Conservation (phyloP, 75 land plant genomes). For the Azolla pinnata region DNA sequence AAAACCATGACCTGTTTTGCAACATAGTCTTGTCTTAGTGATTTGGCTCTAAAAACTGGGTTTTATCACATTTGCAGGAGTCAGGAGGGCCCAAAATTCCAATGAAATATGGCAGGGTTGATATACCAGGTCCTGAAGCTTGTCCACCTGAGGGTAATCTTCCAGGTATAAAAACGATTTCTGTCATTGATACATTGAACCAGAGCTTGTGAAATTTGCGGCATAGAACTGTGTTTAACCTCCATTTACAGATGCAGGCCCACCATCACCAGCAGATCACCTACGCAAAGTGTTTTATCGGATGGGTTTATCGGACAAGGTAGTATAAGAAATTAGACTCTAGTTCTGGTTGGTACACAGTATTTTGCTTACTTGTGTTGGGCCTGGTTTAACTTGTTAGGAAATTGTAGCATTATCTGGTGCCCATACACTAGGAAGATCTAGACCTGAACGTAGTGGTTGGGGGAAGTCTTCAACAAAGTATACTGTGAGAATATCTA, state of each 20-base stretch:
- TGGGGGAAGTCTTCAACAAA: slow-evolving; percentile 94
- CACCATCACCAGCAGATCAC: slow-evolving; percentile 89
- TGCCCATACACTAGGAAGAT: slow-evolving; percentile 94
- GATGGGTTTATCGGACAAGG: slow-evolving; percentile 95
- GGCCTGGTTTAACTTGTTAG: slow-evolving; percentile 15
- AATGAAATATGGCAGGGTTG: slow-evolving; percentile 84
- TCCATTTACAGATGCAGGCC: slow-evolving; percentile 76
- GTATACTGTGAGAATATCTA: slow-evolving; percentile 53
- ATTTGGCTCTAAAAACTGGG: not conserved
- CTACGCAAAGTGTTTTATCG: slow-evolving; percentile 83
- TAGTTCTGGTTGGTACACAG: not conserved
- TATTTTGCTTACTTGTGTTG: not conserved
- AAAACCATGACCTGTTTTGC: too few relatives aligned
- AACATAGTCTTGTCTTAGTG: too few relatives aligned
- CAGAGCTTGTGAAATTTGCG: too few relatives aligned
- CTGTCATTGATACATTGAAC: too few relatives aligned
- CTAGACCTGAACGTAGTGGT: slow-evolving; percentile 97
- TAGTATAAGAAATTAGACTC: slow-evolving; percentile 13
- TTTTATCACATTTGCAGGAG: slow-evolving; percentile 34
- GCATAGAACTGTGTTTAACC: too few relatives aligned
- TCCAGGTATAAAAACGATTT: too few relatives aligned
- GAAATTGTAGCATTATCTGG: slow-evolving; percentile 97
- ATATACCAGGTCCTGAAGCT: slow-evolving; percentile 61
- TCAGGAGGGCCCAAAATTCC: slow-evolving; percentile 98
- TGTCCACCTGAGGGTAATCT: slow-evolving; percentile 94